Evolutionary conservation across 768 basidiomycete species (phyloP).

Genomic region (Gelatoporia subvermispora): DNA sequence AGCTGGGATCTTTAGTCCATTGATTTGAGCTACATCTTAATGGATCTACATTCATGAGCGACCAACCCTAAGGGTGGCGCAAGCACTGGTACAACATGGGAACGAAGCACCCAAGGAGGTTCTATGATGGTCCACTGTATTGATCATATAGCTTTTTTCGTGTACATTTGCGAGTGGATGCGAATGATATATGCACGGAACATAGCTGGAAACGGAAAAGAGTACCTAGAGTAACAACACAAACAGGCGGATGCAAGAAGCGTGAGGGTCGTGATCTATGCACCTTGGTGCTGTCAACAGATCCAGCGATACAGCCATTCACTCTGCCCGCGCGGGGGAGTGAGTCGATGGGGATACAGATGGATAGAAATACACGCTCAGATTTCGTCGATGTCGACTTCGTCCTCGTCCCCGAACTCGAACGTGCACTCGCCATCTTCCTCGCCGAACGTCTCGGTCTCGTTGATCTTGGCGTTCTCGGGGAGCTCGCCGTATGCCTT

Average conservation of each 20-base stretch:
- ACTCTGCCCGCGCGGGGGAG: not conserved
- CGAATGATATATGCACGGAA: too few relatives aligned
- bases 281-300: not conserved
- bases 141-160: too few relatives aligned
- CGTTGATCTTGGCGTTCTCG: slow-evolving; percentile 94
- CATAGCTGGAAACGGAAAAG: too few relatives aligned
- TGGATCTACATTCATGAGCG: too few relatives aligned
- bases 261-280: not conserved
- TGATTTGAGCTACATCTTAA: too few relatives aligned
- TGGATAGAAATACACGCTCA: slow-evolving; percentile 33
- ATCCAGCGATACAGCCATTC: not conserved
- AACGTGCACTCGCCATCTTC: slow-evolving; percentile 87
- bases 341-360: slow-evolving; percentile 17
- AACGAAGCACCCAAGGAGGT: too few relatives aligned
- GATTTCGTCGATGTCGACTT: slow-evolving; percentile 89
- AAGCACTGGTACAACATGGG: too few relatives aligned
- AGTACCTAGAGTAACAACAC: not conserved
- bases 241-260: not conserved
- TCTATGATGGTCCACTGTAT: too few relatives aligned
- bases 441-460: slow-evolving; percentile 90
- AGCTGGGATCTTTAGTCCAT: too few relatives aligned
- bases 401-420: slow-evolving; percentile 86
- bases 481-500: slow-evolving; percentile 98
- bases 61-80: too few relatives aligned
- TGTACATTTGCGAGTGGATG: too few relatives aligned